Percentiles rank a stretch among this genome's conserved stretches.
Conservation (phyloP, 768 basidiomycete species). For the Candolleomyces eurysporus region DNA sequence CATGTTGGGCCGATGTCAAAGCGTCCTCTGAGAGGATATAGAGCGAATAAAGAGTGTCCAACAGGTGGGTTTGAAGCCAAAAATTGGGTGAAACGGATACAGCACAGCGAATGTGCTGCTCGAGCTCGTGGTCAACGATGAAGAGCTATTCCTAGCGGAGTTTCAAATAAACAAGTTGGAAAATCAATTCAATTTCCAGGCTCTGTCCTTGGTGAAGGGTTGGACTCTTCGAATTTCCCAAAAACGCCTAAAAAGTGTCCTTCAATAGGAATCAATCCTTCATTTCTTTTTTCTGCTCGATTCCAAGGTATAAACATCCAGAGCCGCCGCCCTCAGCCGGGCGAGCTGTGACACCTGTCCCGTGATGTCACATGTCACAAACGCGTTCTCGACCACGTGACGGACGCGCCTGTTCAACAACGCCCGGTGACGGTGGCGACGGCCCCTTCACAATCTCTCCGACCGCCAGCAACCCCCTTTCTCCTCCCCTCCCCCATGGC, state of each 20-base stretch:
- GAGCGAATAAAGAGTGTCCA: not conserved
- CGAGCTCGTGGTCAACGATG: not conserved
- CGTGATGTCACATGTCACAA: not conserved
- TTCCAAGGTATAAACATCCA: too few relatives aligned
- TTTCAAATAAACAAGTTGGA: not conserved
- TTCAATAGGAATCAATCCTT: too few relatives aligned
- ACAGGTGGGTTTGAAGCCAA: not conserved
- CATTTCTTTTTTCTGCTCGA: not conserved
- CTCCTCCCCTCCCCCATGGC: conserved; percentile 13
- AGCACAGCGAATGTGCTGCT: not conserved
- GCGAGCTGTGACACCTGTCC: not conserved
- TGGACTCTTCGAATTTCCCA: not conserved
- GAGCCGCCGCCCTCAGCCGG: not conserved
- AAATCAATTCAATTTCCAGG: not conserved
- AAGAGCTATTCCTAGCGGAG: not conserved
- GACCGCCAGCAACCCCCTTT: not conserved
- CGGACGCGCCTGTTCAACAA: conserved; percentile 11
- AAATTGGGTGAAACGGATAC: not conserved
- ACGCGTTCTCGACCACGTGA: conserved; percentile 13
- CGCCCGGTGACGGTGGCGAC: not conserved
- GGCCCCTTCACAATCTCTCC: not conserved
- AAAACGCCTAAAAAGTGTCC: too few relatives aligned
- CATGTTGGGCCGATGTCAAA: conserved; percentile 40
- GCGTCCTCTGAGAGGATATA: not conserved
- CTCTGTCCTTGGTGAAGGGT: not conserved